Evolutionary conservation across 176 grass and related monocot species (phyloP).

Genomic region (Microstegium vimineum): DNA sequence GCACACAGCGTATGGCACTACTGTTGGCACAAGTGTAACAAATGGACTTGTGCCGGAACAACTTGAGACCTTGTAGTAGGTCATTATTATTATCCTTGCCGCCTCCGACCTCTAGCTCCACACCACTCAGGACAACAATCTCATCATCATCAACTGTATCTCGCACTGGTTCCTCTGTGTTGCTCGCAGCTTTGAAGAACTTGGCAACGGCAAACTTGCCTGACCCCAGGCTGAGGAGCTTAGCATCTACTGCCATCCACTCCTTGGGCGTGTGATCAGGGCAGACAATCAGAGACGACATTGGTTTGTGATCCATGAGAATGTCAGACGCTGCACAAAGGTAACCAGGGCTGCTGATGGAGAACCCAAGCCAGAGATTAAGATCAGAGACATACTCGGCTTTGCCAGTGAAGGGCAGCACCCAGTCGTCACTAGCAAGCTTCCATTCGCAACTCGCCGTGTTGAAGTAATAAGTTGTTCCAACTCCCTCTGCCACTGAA

Average conservation of each 20-base stretch:
- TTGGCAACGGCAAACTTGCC: neutral
- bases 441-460: too few species aligned
- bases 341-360: too few species aligned
- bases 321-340: too few species aligned
- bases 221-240: neutral
- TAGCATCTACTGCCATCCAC: neutral
- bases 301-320: too few species aligned
- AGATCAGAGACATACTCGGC: too few species aligned
- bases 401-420: too few species aligned
- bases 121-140: neutral
- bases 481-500: too few species aligned
- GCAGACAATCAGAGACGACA: neutral
- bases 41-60: neutral
- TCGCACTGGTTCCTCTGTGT: too few species aligned
- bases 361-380: too few species aligned
- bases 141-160: neutral
- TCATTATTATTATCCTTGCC: neutral
- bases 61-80: neutral
- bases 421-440: too few species aligned
- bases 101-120: neutral
- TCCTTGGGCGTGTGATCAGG: neutral
- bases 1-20: neutral
- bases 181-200: neutral
- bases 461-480: too few species aligned
- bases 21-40: neutral